phyloP scores from a whole-genome alignment of 345 rosid genomes.

The Salix caprea region DNA sequence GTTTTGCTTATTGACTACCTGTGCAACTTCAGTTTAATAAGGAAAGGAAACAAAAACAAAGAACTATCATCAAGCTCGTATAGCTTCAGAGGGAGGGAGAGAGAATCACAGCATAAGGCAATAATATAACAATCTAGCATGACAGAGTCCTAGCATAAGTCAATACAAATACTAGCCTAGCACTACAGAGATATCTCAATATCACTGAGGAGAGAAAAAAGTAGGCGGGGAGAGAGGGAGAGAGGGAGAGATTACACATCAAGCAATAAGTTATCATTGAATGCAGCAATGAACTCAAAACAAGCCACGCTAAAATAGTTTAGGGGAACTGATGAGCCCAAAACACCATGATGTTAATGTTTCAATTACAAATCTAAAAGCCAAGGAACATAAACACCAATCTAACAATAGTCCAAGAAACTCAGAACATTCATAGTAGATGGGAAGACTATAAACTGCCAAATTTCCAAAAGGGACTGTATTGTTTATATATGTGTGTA shows the following conservation, averaged over 20 bases:
- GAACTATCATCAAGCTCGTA: not conserved
- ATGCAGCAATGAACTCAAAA: too few relatives aligned
- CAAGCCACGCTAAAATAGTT: not conserved
- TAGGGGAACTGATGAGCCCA: not conserved
- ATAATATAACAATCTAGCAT: too few relatives aligned
- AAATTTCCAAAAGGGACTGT: not conserved
- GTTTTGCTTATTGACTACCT: not conserved
- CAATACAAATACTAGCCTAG: not conserved
- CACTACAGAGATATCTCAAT: not conserved
- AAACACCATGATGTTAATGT: not conserved
- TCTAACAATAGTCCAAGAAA: not conserved
- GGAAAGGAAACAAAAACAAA: not conserved
- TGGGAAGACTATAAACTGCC: not conserved
- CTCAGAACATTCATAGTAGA: not conserved
- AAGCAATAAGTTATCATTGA: too few relatives aligned
- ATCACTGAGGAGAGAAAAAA: not conserved
- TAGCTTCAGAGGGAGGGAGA: not conserved
- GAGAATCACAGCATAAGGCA: not conserved
- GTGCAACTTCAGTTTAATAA: not conserved
- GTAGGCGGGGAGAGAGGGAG: too few relatives aligned
- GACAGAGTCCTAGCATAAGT: too few relatives aligned
- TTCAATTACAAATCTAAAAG: not conserved
- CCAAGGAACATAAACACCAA: not conserved
- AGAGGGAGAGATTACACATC: too few relatives aligned
- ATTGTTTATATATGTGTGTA: not conserved